These are phyloP conservation scores for Clarireedia monteithiana DNA, from an alignment of 2,329 filamentous ascomycete genomes.

Conservation along the genomic window DNA sequence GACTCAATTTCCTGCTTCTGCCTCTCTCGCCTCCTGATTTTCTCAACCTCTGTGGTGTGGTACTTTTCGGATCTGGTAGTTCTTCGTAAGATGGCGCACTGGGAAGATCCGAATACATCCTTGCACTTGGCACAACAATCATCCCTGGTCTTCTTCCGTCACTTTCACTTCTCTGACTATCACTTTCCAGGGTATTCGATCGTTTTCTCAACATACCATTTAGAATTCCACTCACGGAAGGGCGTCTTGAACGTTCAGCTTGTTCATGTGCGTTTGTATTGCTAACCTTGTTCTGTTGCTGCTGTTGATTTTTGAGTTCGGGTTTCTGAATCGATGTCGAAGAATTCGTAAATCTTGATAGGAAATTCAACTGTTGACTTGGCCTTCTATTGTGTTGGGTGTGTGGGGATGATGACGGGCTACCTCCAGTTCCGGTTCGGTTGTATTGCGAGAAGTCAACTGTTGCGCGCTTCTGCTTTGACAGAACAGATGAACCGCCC, in stretches of 20 bases:
- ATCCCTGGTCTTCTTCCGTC: background rate
- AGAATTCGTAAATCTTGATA: conserved; percentile 2
- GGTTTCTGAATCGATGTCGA: conserved; percentile 1
- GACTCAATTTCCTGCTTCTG: background rate
- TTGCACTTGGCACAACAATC: conserved; percentile 12
- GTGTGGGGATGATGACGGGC: background rate
- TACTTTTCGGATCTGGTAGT: background rate
- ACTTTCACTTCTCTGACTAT: conserved; percentile 1
- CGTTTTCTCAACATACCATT: conserved; percentile 20
- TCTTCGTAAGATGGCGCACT: background rate
- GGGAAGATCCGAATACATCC: conserved; percentile 23
- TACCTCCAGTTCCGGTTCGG: background rate
- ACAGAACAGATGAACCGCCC: background rate
- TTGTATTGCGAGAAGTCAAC: background rate
- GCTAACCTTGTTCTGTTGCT: background rate
- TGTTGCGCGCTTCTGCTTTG: conserved; percentile 5
- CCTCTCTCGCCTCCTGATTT: background rate
- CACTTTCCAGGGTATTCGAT: conserved; percentile 17
- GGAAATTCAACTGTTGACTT: conserved; percentile 7
- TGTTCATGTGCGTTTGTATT: conserved; percentile 2
- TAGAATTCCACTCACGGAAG: conserved; percentile 22
- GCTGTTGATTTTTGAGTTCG: background rate
- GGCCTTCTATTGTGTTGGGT: background rate
- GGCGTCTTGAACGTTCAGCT: conserved; percentile 11
- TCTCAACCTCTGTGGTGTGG: background rate